A percentile compares a stretch with the other conserved stretches of the same genome.
Conservation (phyloP, 2,329 filamentous ascomycete species). For the Alternaria sp. region DNA sequence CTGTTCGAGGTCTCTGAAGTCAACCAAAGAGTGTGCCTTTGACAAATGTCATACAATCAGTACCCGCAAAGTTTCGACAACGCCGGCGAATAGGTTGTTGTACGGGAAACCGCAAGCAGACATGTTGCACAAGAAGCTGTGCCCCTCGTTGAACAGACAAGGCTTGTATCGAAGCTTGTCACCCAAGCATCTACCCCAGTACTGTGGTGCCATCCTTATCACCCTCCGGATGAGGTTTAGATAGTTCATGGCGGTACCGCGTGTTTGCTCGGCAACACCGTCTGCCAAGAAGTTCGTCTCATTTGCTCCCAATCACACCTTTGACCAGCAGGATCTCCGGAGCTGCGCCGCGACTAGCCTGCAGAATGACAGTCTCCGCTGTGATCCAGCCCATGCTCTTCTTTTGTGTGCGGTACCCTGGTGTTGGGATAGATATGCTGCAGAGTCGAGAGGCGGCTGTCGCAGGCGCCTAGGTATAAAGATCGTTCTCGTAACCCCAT, state of each 20-base stretch:
- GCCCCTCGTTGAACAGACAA: conserved; percentile 32
- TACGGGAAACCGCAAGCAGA: neutral
- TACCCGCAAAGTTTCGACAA: neutral
- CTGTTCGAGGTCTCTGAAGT: conserved; percentile 2
- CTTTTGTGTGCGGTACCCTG: neutral
- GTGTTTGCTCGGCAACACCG: conserved; percentile 24
- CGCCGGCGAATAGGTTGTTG: neutral
- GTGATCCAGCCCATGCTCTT: conserved; percentile 11
- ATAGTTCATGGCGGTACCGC: conserved; percentile 25
- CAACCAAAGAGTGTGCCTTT: neutral
- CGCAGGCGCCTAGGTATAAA: conserved; percentile 36
- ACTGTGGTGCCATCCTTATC: conserved; percentile 35
- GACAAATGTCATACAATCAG: conserved; percentile 2
- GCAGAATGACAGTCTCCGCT: conserved; percentile 19
- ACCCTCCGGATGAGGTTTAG: conserved; percentile 26
- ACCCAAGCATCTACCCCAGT: conserved; percentile 18
- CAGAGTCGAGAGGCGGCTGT: conserved; percentile 24
- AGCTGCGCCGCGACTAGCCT: conserved; percentile 28
- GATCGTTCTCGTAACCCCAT: conserved; percentile 30
- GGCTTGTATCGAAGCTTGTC: conserved; percentile 22
- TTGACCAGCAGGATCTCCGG: conserved; percentile 28
- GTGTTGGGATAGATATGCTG: conserved; percentile 11
- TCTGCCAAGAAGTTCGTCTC: conserved; percentile 19
- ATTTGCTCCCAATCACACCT: conserved; percentile 30
- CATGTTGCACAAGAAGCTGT: conserved; percentile 3